Percentiles rank a stretch among this genome's conserved stretches.
Conservation (phyloP, 129 eudicot species). For the Saposhnikovia divaricata region DNA sequence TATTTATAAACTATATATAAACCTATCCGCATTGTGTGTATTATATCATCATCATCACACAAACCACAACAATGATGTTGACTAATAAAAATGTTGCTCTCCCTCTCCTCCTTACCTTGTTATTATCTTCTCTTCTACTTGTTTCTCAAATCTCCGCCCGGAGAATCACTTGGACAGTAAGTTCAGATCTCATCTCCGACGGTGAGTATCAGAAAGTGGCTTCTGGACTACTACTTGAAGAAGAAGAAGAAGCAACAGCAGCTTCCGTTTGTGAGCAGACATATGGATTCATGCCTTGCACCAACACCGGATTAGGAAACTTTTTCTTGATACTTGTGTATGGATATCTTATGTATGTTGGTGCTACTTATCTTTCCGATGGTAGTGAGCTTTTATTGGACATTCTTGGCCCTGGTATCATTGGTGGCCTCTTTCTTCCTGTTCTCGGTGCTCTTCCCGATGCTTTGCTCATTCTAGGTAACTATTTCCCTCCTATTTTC, state of each 20-base stretch:
- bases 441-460: slow-evolving; percentile 60
- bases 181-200: slow-evolving; percentile 23
- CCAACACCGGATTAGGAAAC: slow-evolving; percentile 34
- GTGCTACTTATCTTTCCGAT: slow-evolving; percentile 39
- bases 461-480: slow-evolving; percentile 53
- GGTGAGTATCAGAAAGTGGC: slow-evolving; percentile 11
- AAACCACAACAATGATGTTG: no score
- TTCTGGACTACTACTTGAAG: background rate
- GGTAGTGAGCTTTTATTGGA: slow-evolving; percentile 51
- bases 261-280: slow-evolving; percentile 33
- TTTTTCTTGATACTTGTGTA: slow-evolving; percentile 34
- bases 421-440: slow-evolving; percentile 55
- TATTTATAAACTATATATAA: background rate
- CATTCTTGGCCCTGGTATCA: slow-evolving; percentile 50
- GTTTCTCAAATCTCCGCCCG: background rate
- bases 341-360: slow-evolving; percentile 44
- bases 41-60: background rate
- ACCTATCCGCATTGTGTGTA: background rate
- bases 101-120: background rate
- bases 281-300: slow-evolving; percentile 54
- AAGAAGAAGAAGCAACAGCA: slow-evolving; percentile 1
- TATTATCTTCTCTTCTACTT: background rate
- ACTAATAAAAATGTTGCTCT: background rate
- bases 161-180: background rate
- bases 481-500: no score